Conservation (phyloP, 257 asterid genomes). For the Anisodus tanguticus region DNA sequence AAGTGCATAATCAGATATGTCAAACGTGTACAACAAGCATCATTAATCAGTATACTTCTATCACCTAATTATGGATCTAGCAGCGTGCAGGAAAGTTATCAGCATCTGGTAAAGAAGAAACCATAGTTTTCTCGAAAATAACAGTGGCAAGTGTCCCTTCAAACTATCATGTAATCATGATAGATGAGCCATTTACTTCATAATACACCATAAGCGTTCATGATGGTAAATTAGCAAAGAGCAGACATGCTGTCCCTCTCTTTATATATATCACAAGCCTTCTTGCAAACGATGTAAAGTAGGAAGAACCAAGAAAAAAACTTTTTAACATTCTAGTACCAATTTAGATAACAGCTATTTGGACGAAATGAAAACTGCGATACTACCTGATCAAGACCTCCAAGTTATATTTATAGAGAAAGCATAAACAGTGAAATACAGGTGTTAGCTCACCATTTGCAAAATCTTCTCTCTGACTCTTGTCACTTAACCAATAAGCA, state of each 20-base stretch:
- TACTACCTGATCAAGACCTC: neutral
- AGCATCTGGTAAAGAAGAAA: neutral
- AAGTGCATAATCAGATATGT: neutral
- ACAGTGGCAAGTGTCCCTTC: neutral
- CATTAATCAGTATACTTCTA: conserved; percentile 10
- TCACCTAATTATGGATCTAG: conserved; percentile 13
- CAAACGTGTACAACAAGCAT: neutral
- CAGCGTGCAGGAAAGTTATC: neutral
- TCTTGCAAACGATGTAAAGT: neutral
- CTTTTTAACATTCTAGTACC: neutral
- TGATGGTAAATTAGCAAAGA: conserved; percentile 23
- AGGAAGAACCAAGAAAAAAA: neutral
- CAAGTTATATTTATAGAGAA: conserved; percentile 2
- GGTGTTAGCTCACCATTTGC: conserved; percentile 69
- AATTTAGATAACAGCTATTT: neutral
- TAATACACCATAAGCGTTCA: neutral
- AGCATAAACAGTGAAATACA: conserved; percentile 21
- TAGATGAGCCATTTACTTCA: conserved; percentile 22
- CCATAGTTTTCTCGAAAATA: neutral
- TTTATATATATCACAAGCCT: neutral
- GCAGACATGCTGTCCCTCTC: neutral
- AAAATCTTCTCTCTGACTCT: conserved; percentile 77
- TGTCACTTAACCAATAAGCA: conserved; percentile 82
- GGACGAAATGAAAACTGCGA: neutral
- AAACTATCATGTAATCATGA: neutral